Evolutionary conservation across 441 rosid genomes (phyloP), one percentile per base, ranked within the genome.

Genomic region (Pelargonium citronellum): DNA sequence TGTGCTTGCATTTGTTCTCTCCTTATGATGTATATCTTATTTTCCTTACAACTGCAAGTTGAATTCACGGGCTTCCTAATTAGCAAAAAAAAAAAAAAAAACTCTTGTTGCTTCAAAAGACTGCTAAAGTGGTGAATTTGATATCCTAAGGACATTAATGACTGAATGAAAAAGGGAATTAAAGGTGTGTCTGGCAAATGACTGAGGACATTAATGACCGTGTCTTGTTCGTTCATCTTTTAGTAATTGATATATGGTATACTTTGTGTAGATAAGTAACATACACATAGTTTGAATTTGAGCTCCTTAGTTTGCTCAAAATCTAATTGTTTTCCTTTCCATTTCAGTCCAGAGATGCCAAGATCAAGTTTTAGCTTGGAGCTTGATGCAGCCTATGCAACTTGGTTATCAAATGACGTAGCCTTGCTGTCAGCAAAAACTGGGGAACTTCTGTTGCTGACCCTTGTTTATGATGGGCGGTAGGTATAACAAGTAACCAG

Each of bases 381-480:
- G 85, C 99, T 95, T 75, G 99, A 95, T 87, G 95, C 93, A 79
- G 97, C 96, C 78, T 85, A 80, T 79, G 93, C 95, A 71, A 81
- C 90, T 78, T 92, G 98, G 97, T 79, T 95, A 73, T 76, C 78
- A 44, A 87, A 88, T 71, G 94, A 95, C 65, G 97, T 92, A 62
- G 97, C 91, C 66, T 80, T 95, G 84, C 78, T 95, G 74, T 95
- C 99, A 44, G 77, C 98, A 47, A 95, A 95, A 82, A 83, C 88
- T 60, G 98, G 98, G 82, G 99, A 95, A 76, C 79, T 95, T 67
- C 78, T 95, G 74, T 86, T 95, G 62, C 83, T 95, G 78, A 86
- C 90, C 69, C 91, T 95, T 82, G 88, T 92, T 82, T 95, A 89
- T 82, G 97, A 92, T 79, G 99, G 99, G 73, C 87, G 98, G 99